These are phyloP conservation scores for Flaveria bidentis DNA, from an alignment of 129 eudicot species.

Conservation along the genomic window DNA sequence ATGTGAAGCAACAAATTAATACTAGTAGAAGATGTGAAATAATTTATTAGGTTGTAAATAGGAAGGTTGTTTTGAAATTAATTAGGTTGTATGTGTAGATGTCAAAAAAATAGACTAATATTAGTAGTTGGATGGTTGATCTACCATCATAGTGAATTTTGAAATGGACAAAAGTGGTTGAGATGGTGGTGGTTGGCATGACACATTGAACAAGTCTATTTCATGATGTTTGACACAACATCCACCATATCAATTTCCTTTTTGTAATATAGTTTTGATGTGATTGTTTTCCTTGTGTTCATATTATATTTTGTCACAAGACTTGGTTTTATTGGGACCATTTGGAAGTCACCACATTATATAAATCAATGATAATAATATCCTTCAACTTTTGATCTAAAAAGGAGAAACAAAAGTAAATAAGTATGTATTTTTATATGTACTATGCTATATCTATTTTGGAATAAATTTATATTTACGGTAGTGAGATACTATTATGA, in stretches of 20 bases:
- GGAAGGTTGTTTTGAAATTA: slow-evolving; percentile 4
- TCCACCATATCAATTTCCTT: slow-evolving; percentile 24
- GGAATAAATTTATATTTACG: too few relatives aligned
- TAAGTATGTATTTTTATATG: background rate
- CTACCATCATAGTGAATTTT: slow-evolving; percentile 25
- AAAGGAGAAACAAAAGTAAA: background rate
- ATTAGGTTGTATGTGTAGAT: slow-evolving; percentile 17
- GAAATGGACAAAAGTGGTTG: slow-evolving; percentile 39
- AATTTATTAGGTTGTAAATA: background rate
- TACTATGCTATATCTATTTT: too few relatives aligned
- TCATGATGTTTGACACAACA: slow-evolving; percentile 23
- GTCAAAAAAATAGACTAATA: background rate
- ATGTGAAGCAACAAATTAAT: background rate
- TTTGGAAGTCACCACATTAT: background rate
- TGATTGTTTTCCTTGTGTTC: background rate
- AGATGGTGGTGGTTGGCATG: slow-evolving; percentile 32
- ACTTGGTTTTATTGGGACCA: slow-evolving; percentile 1
- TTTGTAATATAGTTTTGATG: slow-evolving; percentile 3
- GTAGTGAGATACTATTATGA: too few relatives aligned
- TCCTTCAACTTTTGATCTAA: background rate
- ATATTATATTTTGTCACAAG: background rate
- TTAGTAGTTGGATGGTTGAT: slow-evolving; percentile 26
- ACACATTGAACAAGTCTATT: slow-evolving; percentile 36
- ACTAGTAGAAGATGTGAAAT: background rate
- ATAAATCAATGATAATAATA: background rate